Conservation (phyloP, 202 grass and related monocot genomes). For the Brachypodium distachyon region DNA sequence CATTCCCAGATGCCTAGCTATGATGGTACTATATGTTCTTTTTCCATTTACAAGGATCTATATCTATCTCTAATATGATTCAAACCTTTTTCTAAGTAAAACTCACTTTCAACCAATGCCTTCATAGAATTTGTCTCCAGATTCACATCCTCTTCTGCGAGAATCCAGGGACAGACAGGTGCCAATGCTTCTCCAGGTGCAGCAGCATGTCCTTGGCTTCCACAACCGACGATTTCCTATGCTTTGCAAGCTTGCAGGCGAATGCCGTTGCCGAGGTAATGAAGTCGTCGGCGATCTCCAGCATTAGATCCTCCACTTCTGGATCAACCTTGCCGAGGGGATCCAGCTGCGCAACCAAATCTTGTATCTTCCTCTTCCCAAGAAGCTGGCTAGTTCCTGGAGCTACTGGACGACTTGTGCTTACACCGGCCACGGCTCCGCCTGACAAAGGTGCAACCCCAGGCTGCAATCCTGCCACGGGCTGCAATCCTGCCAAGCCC, state of each 20-base stretch:
- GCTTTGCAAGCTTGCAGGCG: slow-evolving; percentile 81
- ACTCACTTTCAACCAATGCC: neutral
- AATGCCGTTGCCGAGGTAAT: slow-evolving; percentile 71
- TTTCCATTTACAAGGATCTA: too few relatives aligned
- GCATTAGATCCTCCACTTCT: slow-evolving; percentile 67
- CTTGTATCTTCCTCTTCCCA: slow-evolving; percentile 90
- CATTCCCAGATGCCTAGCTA: too few relatives aligned
- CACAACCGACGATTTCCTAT: slow-evolving; percentile 79
- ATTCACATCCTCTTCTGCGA: slow-evolving; percentile 68
- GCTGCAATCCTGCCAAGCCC: slow-evolving; percentile 54
- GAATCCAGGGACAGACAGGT: slow-evolving; percentile 79
- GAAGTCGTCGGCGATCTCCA: slow-evolving; percentile 76
- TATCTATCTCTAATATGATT: neutral
- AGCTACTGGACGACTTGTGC: slow-evolving; percentile 44
- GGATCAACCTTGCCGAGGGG: slow-evolving; percentile 58
- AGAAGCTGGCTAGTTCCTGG: slow-evolving; percentile 68
- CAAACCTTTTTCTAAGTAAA: neutral
- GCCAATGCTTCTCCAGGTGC: slow-evolving; percentile 79
- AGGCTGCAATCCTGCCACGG: slow-evolving; percentile 53
- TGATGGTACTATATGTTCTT: neutral
- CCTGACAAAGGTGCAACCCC: slow-evolving; percentile 40
- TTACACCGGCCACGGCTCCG: slow-evolving; percentile 42
- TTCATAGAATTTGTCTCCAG: slow-evolving; percentile 46
- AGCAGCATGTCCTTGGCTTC: slow-evolving; percentile 87
- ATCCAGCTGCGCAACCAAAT: slow-evolving; percentile 90